Evolutionary conservation across 1,284 basidiomycete species (phyloP).

Genomic region (Laetiporus sulphureus): DNA sequence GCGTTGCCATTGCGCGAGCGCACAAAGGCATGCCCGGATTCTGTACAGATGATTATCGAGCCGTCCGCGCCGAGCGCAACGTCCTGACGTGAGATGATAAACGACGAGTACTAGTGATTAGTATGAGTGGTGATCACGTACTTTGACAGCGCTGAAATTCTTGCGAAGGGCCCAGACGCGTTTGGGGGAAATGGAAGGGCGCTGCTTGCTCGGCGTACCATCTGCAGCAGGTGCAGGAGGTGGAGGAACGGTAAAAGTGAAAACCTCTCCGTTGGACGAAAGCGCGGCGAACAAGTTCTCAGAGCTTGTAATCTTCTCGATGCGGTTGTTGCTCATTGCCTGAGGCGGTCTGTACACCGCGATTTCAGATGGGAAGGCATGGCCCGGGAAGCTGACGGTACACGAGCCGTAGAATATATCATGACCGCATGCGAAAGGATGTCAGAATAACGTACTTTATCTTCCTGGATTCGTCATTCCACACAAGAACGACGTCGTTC

Average conservation of each 20-base stretch:
- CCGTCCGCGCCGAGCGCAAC: slow-evolving; percentile 88
- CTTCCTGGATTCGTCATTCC: slow-evolving; percentile 71
- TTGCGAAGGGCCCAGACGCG: slow-evolving; percentile 89
- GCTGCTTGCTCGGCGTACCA: slow-evolving; percentile 19
- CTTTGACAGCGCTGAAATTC: slow-evolving; percentile 79
- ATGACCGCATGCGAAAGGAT: no score
- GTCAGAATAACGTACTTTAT: slow-evolving; percentile 67
- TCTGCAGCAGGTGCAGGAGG: slow-evolving; percentile 17
- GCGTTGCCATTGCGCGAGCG: slow-evolving; percentile 55
- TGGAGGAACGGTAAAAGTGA: slow-evolving; percentile 64
- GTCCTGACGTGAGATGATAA: slow-evolving; percentile 57
- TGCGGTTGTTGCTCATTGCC: slow-evolving; percentile 60
- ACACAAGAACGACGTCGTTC: slow-evolving; percentile 79
- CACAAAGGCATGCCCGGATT: slow-evolving; percentile 91
- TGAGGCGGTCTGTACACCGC: slow-evolving; percentile 78
- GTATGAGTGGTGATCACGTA: slow-evolving; percentile 21
- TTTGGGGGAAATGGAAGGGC: slow-evolving; percentile 66
- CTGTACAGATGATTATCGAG: slow-evolving; percentile 87
- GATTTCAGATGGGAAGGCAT: slow-evolving; percentile 68
- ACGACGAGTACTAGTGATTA: neutral
- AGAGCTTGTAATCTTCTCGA: slow-evolving; percentile 77
- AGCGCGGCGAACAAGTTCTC: slow-evolving; percentile 85
- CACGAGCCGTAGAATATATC: no score
- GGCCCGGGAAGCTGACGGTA: slow-evolving; percentile 56
- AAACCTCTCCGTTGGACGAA: slow-evolving; percentile 87